Conservation (phyloP, 2,329 filamentous ascomycete species). For the Beauveria asiatica region DNA sequence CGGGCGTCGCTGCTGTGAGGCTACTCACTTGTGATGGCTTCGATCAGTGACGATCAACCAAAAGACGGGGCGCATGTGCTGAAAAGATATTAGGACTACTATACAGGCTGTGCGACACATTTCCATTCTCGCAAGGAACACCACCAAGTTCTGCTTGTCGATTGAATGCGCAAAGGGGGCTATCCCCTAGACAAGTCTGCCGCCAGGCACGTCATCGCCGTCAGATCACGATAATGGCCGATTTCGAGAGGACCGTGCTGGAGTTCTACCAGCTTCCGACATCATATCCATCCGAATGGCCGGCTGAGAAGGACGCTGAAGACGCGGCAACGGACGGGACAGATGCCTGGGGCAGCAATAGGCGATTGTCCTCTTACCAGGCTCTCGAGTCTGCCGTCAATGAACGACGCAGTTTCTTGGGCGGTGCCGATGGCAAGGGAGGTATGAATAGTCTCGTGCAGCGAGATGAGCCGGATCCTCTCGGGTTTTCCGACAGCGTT, state of each 20-base stretch:
- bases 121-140: neutral
- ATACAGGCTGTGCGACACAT: neutral
- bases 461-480: constrained; percentile 84
- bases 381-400: constrained; percentile 70
- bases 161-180: neutral
- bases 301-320: constrained; percentile 65
- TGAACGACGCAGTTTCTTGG: constrained; percentile 54
- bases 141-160: neutral
- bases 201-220: constrained; percentile 2
- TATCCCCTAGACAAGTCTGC: constrained; percentile 7
- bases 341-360: constrained; percentile 37
- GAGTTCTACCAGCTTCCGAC: constrained; percentile 83
- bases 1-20: neutral
- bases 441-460: constrained; percentile 72
- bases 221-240: constrained; percentile 42
- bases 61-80: neutral
- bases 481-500: constrained; percentile 83
- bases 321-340: constrained; percentile 55
- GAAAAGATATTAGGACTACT: no score
- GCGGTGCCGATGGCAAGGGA: constrained; percentile 57
- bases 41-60: neutral
- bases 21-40: neutral
- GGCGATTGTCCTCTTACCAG: constrained; percentile 72
- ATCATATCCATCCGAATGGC: constrained; percentile 78
- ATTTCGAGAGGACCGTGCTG: constrained; percentile 68